These are phyloP conservation scores for Podospora sp. DNA, from an alignment of 495 filamentous ascomycete genomes.

Conservation along the genomic window DNA sequence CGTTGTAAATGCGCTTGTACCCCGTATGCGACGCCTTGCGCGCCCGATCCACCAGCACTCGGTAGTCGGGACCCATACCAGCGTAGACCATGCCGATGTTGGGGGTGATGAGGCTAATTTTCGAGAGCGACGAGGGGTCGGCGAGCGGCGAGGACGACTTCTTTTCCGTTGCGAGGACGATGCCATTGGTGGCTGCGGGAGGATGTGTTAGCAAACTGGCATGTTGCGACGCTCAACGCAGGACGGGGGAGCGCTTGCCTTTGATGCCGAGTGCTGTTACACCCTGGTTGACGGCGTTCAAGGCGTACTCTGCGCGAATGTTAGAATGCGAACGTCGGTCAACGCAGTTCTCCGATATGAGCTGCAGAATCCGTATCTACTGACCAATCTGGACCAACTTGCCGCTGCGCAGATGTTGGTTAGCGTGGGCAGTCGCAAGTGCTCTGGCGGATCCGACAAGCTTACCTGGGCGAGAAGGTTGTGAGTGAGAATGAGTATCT, in stretches of 20 bases:
- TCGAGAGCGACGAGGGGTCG: constrained; percentile 90
- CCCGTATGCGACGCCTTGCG: constrained; percentile 98
- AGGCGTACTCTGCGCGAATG: constrained; percentile 80
- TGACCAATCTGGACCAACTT: constrained; percentile 87
- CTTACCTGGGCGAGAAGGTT: constrained; percentile 98
- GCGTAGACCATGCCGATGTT: constrained; percentile 99
- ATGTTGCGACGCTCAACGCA: neutral
- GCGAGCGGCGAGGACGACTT: constrained; percentile 97
- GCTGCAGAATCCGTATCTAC: constrained; percentile 25
- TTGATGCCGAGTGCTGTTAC: constrained; percentile 98
- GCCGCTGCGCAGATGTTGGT: constrained; percentile 68
- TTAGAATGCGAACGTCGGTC: constrained; percentile 12
- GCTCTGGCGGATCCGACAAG: constrained; percentile 15
- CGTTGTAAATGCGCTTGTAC: constrained; percentile 99
- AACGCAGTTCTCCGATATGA: neutral
- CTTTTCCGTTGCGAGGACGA: constrained; percentile 99
- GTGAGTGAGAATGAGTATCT: constrained; percentile 99
- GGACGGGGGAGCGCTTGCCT: constrained; percentile 56
- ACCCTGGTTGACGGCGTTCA: constrained; percentile 98
- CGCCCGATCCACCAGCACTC: constrained; percentile 94
- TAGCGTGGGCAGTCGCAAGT: constrained; percentile 11
- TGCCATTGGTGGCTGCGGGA: constrained; percentile 85
- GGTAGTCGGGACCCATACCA: constrained; percentile 98
- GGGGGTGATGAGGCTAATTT: constrained; percentile 96
- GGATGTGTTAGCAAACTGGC: neutral